phyloP scores from a whole-genome alignment of 345 rosid species.

The Populus tremula region DNA sequence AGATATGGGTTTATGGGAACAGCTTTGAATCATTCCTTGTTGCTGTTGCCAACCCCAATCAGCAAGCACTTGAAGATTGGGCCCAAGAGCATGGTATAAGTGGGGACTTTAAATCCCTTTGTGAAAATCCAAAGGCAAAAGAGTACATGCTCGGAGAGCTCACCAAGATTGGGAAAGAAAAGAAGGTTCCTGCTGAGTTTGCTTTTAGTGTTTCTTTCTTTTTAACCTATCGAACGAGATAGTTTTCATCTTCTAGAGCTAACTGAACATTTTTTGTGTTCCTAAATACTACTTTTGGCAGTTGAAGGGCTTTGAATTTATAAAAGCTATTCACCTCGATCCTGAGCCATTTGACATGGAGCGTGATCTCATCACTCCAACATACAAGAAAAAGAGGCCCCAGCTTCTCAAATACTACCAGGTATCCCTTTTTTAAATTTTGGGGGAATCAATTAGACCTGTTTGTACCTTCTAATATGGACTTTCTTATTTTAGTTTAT shows the following conservation, averaged over 20 bases:
- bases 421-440: slow-evolving; percentile 34
- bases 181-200: slow-evolving; percentile 47
- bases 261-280: neutral
- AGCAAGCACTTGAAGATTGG: slow-evolving; percentile 74
- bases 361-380: slow-evolving; percentile 86
- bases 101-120: slow-evolving; percentile 68
- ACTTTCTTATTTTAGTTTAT: neutral
- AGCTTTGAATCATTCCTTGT: slow-evolving; percentile 90
- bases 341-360: slow-evolving; percentile 85
- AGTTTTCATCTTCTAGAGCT: neutral
- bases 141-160: slow-evolving; percentile 72
- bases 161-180: slow-evolving; percentile 61
- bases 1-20: slow-evolving; percentile 96
- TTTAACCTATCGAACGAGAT: neutral
- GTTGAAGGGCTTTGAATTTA: slow-evolving; percentile 88
- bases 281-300: slow-evolving; percentile 23
- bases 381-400: slow-evolving; percentile 92
- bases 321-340: slow-evolving; percentile 78
- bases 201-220: neutral
- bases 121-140: slow-evolving; percentile 61
- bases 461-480: neutral
- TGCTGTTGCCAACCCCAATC: slow-evolving; percentile 84
- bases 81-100: slow-evolving; percentile 57
- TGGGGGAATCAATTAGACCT: too few species aligned
- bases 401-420: slow-evolving; percentile 81